phyloP scores from a whole-genome alignment of 495 filamentous ascomycete genomes.

The Entonaema liquescens region DNA sequence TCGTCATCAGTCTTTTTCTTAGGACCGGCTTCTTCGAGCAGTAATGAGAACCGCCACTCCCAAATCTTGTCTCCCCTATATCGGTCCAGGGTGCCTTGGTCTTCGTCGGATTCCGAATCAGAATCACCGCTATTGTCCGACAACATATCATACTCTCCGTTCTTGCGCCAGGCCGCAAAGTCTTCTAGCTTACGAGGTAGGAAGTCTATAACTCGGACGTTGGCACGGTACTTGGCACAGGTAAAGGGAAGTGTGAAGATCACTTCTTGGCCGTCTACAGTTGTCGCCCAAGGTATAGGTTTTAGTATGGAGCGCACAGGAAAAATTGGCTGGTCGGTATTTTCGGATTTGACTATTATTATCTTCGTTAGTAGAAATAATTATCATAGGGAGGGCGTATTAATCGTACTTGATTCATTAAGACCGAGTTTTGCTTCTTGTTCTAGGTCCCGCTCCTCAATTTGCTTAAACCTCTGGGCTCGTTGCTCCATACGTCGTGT shows the following conservation, averaged over 20 bases:
- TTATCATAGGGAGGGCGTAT: not conserved
- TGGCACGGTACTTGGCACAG: conserved; percentile 73
- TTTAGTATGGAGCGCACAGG: conserved; percentile 61
- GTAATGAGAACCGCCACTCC: conserved; percentile 82
- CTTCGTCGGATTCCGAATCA: conserved; percentile 48
- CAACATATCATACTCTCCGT: conserved; percentile 57
- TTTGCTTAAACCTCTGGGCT: conserved; percentile 23
- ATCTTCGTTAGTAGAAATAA: conserved; percentile 13
- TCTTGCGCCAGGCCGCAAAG: conserved; percentile 67
- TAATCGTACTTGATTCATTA: conserved; percentile 39
- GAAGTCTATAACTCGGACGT: conserved; percentile 83
- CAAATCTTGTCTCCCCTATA: conserved; percentile 55
- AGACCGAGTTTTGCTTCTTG: conserved; percentile 37
- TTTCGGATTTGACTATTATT: conserved; percentile 56
- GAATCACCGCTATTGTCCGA: conserved; percentile 52
- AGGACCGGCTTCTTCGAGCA: conserved; percentile 67
- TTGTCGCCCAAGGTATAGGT: conserved; percentile 49
- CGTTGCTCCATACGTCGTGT: conserved; percentile 30
- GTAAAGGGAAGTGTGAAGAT: conserved; percentile 68
- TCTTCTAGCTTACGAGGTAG: conserved; percentile 75
- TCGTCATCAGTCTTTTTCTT: conserved; percentile 46
- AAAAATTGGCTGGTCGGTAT: conserved; percentile 51
- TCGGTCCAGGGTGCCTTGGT: conserved; percentile 24
- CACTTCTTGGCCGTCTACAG: conserved; percentile 48
- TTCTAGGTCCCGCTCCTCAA: conserved; percentile 49